Evolutionary conservation across 2,329 filamentous ascomycete genomes (phyloP).

Genomic region (Sporothrix luriei): DNA sequence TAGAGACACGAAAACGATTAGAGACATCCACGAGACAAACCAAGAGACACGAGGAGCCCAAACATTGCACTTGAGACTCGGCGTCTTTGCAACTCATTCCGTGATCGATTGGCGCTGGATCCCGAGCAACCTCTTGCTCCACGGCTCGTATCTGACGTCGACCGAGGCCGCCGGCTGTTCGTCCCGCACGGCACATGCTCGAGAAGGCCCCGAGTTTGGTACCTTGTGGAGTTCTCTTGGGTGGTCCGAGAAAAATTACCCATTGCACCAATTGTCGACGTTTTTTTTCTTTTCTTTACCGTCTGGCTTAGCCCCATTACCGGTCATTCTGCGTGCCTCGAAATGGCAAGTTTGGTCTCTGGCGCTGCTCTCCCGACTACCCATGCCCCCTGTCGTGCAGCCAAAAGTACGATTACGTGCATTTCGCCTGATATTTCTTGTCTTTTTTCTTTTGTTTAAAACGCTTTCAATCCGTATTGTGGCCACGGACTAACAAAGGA

Average conservation of each 20-base stretch:
- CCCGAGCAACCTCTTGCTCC: slow-evolving; percentile 11
- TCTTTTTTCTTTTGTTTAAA: no score
- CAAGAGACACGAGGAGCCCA: not conserved
- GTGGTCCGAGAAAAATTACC: not conserved
- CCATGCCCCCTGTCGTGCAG: slow-evolving; percentile 1
- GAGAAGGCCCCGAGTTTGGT: slow-evolving; percentile 22
- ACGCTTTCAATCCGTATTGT: not conserved
- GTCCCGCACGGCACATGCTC: slow-evolving; percentile 17
- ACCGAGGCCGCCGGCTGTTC: not conserved
- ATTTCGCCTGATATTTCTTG: not conserved
- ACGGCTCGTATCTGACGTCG: slow-evolving; percentile 5
- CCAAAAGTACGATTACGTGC: not conserved
- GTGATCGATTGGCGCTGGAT: not conserved
- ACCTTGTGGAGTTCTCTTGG: not conserved
- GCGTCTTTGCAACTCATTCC: slow-evolving; percentile 5
- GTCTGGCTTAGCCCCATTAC: not conserved
- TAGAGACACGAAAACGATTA: not conserved
- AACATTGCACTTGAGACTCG: not conserved
- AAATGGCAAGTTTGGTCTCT: slow-evolving; percentile 11
- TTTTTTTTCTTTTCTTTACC: not conserved
- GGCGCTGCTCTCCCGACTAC: not conserved
- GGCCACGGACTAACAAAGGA: not conserved
- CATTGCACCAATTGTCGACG: no score
- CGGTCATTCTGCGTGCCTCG: slow-evolving; percentile 1
- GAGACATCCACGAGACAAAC: no score